phyloP scores from a whole-genome alignment of 495 filamentous ascomycete species.

The Aspergillus heteromorphus region DNA sequence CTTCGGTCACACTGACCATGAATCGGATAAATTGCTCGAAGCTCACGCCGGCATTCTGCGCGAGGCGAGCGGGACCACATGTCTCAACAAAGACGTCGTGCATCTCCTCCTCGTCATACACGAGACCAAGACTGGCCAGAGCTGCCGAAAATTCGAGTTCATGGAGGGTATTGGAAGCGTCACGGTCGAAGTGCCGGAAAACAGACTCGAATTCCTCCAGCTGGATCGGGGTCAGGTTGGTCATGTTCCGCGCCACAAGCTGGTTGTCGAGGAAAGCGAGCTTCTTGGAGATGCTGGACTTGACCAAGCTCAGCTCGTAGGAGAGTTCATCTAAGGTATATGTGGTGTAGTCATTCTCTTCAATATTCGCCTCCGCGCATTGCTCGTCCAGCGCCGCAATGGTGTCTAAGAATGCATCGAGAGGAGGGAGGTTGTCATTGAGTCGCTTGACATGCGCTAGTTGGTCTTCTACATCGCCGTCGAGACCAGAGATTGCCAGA shows the following conservation, averaged over 20 bases:
- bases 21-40: slow-evolving; percentile 99
- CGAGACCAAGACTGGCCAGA: slow-evolving; percentile 83
- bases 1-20: slow-evolving; percentile 98
- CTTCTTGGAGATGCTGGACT: slow-evolving; percentile 87
- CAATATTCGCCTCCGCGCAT: slow-evolving; percentile 93
- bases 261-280: slow-evolving; percentile 96
- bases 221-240: slow-evolving; percentile 95
- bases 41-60: slow-evolving; percentile 59
- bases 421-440: slow-evolving; percentile 72
- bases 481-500: slow-evolving; percentile 84
- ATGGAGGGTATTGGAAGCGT: slow-evolving; percentile 80
- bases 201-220: slow-evolving; percentile 97
- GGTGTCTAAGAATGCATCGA: slow-evolving; percentile 80
- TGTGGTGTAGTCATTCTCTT: slow-evolving; percentile 98
- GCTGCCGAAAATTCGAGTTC: slow-evolving; percentile 95
- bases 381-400: slow-evolving; percentile 79
- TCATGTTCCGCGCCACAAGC: slow-evolving; percentile 95
- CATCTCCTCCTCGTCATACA: slow-evolving; percentile 96
- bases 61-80: slow-evolving; percentile 45
- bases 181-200: slow-evolving; percentile 96
- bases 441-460: slow-evolving; percentile 76
- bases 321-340: slow-evolving; percentile 94
- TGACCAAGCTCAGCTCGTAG: slow-evolving; percentile 89
- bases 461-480: slow-evolving; percentile 94
- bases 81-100: slow-evolving; percentile 81